Percentiles rank a stretch among this genome's conserved stretches.
phyloP scores from a whole-genome alignment of 2,329 filamentous ascomycete genomes.

The Aureobasidium namibiae region DNA sequence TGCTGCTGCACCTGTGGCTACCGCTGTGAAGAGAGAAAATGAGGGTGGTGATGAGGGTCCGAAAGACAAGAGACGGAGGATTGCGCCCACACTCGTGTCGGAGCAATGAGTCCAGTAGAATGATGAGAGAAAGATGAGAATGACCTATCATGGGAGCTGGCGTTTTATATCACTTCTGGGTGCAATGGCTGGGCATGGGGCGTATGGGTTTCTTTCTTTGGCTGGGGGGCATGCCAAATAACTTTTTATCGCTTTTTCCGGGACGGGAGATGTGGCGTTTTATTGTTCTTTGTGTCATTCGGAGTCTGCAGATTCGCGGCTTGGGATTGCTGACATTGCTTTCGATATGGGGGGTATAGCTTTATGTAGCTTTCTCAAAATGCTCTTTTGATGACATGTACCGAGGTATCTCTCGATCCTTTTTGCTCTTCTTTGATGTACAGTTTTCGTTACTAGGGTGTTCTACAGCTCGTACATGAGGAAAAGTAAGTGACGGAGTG shows the following conservation, averaged over 20 bases:
- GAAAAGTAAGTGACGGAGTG: no score
- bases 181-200: not conserved
- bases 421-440: no score
- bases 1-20: slow-evolving; percentile 17
- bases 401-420: no score
- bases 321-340: no score
- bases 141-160: not conserved
- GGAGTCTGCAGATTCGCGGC: no score
- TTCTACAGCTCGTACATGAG: no score
- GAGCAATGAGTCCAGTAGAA: not conserved
- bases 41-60: slow-evolving; percentile 28
- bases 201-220: not conserved
- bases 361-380: no score
- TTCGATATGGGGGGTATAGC: no score
- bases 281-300: no score
- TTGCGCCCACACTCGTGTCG: slow-evolving; percentile 32
- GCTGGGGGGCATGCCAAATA: not conserved
- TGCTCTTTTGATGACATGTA: no score
- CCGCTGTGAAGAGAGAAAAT: slow-evolving; percentile 26
- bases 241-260: not conserved
- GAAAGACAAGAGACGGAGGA: slow-evolving; percentile 36
- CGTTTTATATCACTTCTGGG: no score
- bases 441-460: no score
- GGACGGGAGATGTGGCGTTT: not conserved
- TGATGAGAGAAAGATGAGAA: not conserved